A percentile compares a stretch with the other conserved stretches of the same genome.
Conservation (phyloP, 1,139 yeast genomes). For the Magnusiomyces suaveolens region DNA sequence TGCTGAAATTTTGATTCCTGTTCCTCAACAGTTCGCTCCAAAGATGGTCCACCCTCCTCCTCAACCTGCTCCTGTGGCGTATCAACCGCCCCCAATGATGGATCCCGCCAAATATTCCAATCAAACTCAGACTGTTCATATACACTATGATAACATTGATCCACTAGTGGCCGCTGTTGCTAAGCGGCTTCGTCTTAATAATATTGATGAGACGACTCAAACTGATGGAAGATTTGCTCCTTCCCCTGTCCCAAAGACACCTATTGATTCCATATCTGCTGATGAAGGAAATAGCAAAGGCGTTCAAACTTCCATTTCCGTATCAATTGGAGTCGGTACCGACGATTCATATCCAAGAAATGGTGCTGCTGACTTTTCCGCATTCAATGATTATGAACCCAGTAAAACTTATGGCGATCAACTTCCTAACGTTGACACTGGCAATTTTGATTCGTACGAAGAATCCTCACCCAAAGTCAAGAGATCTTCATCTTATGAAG, state of each 20-base stretch:
- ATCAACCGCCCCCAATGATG: constrained; percentile 6
- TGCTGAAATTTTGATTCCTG: not conserved
- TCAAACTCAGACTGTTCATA: constrained; percentile 8
- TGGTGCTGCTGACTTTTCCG: not conserved
- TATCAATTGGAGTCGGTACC: constrained; percentile 8
- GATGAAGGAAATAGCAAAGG: constrained; percentile 14
- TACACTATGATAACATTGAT: constrained; percentile 15
- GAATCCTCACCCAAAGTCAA: not conserved
- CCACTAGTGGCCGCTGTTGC: constrained; percentile 19
- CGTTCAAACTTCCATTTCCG: constrained; percentile 10
- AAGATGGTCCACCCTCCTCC: not conserved
- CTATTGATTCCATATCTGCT: constrained; percentile 10
- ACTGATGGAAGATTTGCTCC: constrained; percentile 15
- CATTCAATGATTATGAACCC: too few species aligned
- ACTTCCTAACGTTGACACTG: constrained; percentile 10
- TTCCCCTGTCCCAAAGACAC: not conserved
- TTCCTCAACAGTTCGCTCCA: not conserved
- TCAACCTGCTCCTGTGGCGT: constrained; percentile 12
- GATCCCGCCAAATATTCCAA: constrained; percentile 1
- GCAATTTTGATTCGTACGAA: not conserved
- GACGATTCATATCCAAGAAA: not conserved
- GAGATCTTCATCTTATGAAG: constrained; percentile 12
- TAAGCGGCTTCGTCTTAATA: constrained; percentile 12
- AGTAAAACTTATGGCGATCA: not conserved
- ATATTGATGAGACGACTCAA: constrained; percentile 17